Base-by-base conservation (phyloP, 345 rosid species). In the Acer yangbiense region DNA sequence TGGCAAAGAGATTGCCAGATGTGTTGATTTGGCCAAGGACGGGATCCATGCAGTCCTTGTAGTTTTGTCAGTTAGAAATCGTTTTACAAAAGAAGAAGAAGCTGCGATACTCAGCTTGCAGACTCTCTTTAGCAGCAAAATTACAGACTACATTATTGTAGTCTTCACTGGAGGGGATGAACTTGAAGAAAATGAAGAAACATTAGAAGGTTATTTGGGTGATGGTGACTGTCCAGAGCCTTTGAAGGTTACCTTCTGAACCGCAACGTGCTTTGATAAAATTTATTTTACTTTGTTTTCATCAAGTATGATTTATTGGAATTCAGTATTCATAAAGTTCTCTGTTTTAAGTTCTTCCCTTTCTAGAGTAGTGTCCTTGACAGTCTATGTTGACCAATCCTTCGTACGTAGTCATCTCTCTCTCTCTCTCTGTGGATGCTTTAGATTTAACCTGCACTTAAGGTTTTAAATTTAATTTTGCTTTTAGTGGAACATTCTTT, bases 151-250 rank as follows among this genome's bases (percentile, higher is more conserved):
- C 83, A 88, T 95, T 96, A 87, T 95, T 78, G 85, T 93, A 20
- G 92, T 95, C 21, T 95, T 93, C 69, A 95, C 98, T 1, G 98
- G 98, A 46, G 99, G 99, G 6, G 99, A 95, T 81, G 94, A 90
- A 17, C 89, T 95, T 72, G 97, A 93, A 78, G 98, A 93, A 16
- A 86, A 84, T 58, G 97, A 93, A 2, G 92, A 91, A 76, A 93
- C 94, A 0, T 78, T 95, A 71, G 95, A 95, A 65, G 96, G 89
- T 65, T 92, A 91, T 78, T 72, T 92, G 77, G 91, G 84, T 35
- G 87, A 3, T 2, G 39, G 90, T 2, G 90, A 79, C 4, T 90
- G 94, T 73, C 98, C 99, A 43, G 81, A 78, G 64, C 93, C 97
- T 78, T 68, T 95, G 44, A 89, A 93, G 92, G 98, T 93, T 23